These are phyloP conservation scores for Podaxis carcinomalis DNA, from an alignment of 768 basidiomycete species.

Conservation along the genomic window DNA sequence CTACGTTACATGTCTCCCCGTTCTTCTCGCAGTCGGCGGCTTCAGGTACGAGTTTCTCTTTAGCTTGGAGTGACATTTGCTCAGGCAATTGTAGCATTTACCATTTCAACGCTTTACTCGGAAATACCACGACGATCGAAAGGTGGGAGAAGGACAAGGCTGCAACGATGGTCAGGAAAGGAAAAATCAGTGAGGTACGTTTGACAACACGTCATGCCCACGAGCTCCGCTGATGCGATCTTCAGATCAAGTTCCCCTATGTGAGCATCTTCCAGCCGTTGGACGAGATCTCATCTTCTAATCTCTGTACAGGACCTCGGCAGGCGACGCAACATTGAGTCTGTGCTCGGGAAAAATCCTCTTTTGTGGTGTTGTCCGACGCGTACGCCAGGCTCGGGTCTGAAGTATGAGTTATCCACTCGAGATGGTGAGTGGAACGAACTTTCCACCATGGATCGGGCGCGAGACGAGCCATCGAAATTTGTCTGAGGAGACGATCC, in stretches of 20 bases:
- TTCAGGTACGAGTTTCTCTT: constrained; percentile 61
- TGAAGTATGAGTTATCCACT: constrained; percentile 69
- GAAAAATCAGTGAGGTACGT: constrained; percentile 76
- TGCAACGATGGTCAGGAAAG: constrained; percentile 76
- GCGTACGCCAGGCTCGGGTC: constrained; percentile 60
- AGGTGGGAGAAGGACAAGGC: constrained; percentile 97
- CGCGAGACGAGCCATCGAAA: constrained; percentile 5
- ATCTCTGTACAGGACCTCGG: constrained; percentile 69
- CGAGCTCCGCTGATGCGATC: background rate
- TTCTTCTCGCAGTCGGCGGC: constrained; percentile 79
- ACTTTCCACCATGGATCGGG: constrained; percentile 21
- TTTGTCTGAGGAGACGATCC: constrained; percentile 18
- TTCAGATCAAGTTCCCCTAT: constrained; percentile 88
- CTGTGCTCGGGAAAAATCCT: constrained; percentile 73
- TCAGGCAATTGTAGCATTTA: constrained; percentile 54
- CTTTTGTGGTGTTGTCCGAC: constrained; percentile 85
- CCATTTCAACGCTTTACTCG: constrained; percentile 72
- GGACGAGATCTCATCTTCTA: background rate
- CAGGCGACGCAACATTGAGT: constrained; percentile 60
- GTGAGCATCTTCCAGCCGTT: constrained; percentile 37
- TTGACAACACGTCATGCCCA: background rate
- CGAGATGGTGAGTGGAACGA: constrained; percentile 74
- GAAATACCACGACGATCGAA: constrained; percentile 95
- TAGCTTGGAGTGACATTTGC: background rate
- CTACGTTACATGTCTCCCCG: constrained; percentile 80